Evolutionary conservation across 2,329 filamentous ascomycete species (phyloP).

Genomic region (Nigrospora osmanthi): DNA sequence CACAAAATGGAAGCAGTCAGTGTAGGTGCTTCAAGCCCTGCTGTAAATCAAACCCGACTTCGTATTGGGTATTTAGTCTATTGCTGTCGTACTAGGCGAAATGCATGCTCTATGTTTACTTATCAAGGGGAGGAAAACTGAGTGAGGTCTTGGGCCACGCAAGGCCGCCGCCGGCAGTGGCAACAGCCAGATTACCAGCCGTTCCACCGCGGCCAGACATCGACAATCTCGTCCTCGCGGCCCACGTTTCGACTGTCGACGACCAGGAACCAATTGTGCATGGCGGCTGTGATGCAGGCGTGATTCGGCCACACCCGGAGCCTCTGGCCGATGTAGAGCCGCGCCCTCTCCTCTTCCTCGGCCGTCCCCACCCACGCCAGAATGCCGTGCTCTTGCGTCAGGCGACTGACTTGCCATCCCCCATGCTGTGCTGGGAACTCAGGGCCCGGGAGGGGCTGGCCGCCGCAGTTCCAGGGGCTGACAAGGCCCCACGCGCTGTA

Average conservation of each 20-base stretch:
- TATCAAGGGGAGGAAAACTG: too few species aligned
- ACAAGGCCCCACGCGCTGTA: conserved; percentile 68
- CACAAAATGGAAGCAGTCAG: too few species aligned
- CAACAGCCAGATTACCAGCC: conserved; percentile 47
- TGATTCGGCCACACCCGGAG: conserved; percentile 74
- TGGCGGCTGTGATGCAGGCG: conserved; percentile 66
- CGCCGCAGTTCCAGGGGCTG: conserved; percentile 43
- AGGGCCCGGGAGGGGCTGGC: conserved; percentile 26
- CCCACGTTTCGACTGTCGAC: conserved; percentile 54
- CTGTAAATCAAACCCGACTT: too few species aligned
- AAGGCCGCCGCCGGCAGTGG: too few species aligned
- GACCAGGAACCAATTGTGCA: conserved; percentile 66
- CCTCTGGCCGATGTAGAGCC: conserved; percentile 55
- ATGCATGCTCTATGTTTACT: too few species aligned
- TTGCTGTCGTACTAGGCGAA: too few species aligned
- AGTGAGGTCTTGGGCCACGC: too few species aligned
- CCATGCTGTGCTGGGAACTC: conserved; percentile 32
- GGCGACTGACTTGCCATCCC: conserved; percentile 61
- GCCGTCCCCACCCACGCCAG: conserved; percentile 48
- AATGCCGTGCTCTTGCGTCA: conserved; percentile 75
- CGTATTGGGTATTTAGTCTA: too few species aligned
- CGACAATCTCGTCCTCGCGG: conserved; percentile 55
- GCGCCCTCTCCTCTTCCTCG: conserved; percentile 35
- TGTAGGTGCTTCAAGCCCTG: too few species aligned
- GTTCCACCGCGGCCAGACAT: conserved; percentile 66